Conservation (phyloP, 257 asterid species). For the Salvia rosmarinus region DNA sequence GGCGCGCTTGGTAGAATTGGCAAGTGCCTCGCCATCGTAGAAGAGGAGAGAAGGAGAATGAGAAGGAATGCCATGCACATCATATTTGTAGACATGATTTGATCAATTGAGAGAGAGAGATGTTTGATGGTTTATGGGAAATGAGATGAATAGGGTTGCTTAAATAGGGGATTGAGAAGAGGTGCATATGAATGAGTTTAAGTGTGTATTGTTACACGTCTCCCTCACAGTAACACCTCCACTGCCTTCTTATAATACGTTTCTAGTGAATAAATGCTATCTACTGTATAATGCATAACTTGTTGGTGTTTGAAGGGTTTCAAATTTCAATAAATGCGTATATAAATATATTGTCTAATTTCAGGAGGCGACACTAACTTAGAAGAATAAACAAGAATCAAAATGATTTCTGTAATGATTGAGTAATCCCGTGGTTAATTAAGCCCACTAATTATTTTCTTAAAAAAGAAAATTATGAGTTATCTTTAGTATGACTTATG, state of each 20-base stretch:
- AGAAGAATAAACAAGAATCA: too few relatives aligned
- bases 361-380: neutral
- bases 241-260: neutral
- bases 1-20: slow-evolving; percentile 62
- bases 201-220: neutral
- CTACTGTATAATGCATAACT: neutral
- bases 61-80: slow-evolving; percentile 30
- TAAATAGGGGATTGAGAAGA: slow-evolving; percentile 55
- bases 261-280: neutral
- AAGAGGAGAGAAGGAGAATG: slow-evolving; percentile 37
- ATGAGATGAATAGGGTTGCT: slow-evolving; percentile 33
- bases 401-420: too few relatives aligned
- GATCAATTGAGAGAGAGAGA: neutral
- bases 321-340: slow-evolving; percentile 16
- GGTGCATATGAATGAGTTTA: neutral
- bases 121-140: slow-evolving; percentile 21
- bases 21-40: slow-evolving; percentile 56
- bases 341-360: neutral
- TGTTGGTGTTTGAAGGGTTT: slow-evolving; percentile 2
- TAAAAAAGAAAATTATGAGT: too few relatives aligned
- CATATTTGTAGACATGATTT: slow-evolving; percentile 27
- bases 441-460: too few relatives aligned
- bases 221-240: slow-evolving; percentile 4
- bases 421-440: too few relatives aligned
- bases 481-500: too few relatives aligned